phyloP scores from a whole-genome alignment of 2,329 filamentous ascomycete genomes.

The Stenocarpella maydis region DNA sequence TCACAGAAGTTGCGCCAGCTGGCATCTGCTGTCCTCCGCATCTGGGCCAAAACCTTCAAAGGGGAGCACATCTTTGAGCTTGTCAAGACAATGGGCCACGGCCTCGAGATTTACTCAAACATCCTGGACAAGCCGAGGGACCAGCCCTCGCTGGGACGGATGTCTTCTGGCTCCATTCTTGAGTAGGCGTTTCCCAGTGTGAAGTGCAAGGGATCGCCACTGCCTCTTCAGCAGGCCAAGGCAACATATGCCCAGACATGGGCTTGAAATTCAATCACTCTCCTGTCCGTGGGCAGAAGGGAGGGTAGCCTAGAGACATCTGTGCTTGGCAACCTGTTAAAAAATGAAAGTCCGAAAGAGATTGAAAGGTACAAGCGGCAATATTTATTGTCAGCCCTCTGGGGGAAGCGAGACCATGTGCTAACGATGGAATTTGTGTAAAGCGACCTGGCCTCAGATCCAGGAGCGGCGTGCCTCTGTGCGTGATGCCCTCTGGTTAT shows the following conservation, averaged over 20 bases:
- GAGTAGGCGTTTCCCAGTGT: background rate
- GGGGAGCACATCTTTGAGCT: slow-evolving; percentile 69
- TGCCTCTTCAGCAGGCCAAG: no score
- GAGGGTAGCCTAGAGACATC: no score
- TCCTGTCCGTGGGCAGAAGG: no score
- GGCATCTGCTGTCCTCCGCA: slow-evolving; percentile 63
- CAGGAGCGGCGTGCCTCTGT: background rate
- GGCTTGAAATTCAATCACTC: background rate
- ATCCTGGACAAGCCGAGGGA: slow-evolving; percentile 63
- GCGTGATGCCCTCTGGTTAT: background rate
- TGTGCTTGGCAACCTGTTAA: background rate
- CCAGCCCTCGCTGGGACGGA: slow-evolving; percentile 52
- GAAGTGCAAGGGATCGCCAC: background rate
- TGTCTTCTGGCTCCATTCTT: slow-evolving; percentile 37
- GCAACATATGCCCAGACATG: background rate
- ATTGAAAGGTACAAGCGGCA: background rate
- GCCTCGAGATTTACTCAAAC: slow-evolving; percentile 65
- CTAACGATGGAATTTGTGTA: background rate
- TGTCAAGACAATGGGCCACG: slow-evolving; percentile 64
- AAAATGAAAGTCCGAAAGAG: background rate
- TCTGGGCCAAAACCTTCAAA: slow-evolving; percentile 70
- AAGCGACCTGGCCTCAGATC: background rate
- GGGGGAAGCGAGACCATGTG: background rate
- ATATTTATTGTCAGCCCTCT: background rate
- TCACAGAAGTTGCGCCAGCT: slow-evolving; percentile 62